Conservation (phyloP, 2,329 filamentous ascomycete genomes). For the Hymenoscyphus repandus region DNA sequence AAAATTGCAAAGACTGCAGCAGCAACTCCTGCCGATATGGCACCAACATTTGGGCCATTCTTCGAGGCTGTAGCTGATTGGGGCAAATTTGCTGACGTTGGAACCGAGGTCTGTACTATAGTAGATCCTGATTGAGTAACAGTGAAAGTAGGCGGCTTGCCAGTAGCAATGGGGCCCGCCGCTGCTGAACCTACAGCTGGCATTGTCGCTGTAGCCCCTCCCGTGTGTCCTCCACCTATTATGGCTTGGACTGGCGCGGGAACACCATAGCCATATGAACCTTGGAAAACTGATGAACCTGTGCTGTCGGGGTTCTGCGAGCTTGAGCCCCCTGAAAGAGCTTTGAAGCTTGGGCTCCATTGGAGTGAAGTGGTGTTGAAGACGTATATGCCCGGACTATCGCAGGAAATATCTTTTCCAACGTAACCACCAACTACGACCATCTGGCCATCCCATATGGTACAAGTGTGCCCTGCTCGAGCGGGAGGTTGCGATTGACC, state of each 20-base stretch:
- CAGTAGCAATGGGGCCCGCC: conserved; percentile 65
- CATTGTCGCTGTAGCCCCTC: conserved; percentile 61
- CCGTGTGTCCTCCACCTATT: conserved; percentile 54
- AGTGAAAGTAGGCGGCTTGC: conserved; percentile 64
- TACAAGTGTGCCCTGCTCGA: conserved; percentile 64
- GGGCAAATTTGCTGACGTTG: conserved; percentile 13
- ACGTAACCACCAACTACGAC: conserved; percentile 67
- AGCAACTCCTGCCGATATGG: conserved; percentile 48
- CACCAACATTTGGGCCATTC: conserved; percentile 32
- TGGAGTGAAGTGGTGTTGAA: conserved; percentile 63
- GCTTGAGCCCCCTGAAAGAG: conserved; percentile 38
- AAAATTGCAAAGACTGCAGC: conserved; percentile 60
- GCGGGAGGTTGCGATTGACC: conserved; percentile 51
- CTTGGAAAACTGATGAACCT: conserved; percentile 42
- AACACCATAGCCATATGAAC: conserved; percentile 60
- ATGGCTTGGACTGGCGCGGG: conserved; percentile 57
- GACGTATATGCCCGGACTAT: conserved; percentile 65
- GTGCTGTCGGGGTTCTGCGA: conserved; percentile 5
- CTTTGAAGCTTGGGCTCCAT: conserved; percentile 59
- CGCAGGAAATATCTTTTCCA: conserved; percentile 54
- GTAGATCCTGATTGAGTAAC: conserved; percentile 47
- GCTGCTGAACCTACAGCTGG: conserved; percentile 59
- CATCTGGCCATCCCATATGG: conserved; percentile 66
- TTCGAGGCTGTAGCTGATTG: conserved; percentile 25
- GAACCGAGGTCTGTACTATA: conserved; percentile 36